Percentiles rank a stretch among this genome's conserved stretches.
These are phyloP conservation scores for Ormosia emarginata DNA, from an alignment of 306 rosid species.

Conservation along the genomic window DNA sequence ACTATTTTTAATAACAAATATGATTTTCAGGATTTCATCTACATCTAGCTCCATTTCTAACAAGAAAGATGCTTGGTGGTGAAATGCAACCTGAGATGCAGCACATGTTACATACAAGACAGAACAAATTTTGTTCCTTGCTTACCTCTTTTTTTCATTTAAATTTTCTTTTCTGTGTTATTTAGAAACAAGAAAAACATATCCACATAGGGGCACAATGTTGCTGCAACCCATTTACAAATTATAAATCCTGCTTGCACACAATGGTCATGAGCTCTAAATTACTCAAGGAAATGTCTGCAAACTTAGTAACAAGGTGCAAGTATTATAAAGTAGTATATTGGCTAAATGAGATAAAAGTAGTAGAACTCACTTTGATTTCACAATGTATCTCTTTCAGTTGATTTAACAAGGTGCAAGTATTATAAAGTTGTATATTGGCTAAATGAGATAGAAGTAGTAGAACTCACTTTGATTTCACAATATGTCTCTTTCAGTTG, in stretches of 20 bases:
- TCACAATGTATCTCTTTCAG: slow-evolving; percentile 64
- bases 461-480: slow-evolving; percentile 56
- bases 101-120: neutral
- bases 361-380: slow-evolving; percentile 48
- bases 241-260: neutral
- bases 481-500: slow-evolving; percentile 60
- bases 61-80: neutral
- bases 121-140: neutral
- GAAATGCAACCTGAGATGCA: neutral
- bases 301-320: neutral
- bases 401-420: slow-evolving; percentile 12
- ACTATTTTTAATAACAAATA: neutral
- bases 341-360: slow-evolving; percentile 7
- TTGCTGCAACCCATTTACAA: neutral
- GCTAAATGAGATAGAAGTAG: slow-evolving; percentile 1
- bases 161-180: neutral
- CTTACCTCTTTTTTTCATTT: neutral
- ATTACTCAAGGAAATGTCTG: neutral
- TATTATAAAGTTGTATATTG: neutral
- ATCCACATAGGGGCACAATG: neutral
- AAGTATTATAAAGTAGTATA: neutral
- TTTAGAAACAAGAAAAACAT: neutral
- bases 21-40: neutral
- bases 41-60: neutral
- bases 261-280: neutral